A percentile compares a stretch with the other conserved stretches of the same genome.
These are phyloP conservation scores for Neofusicoccum sp. DNA, from an alignment of 2,329 filamentous ascomycete genomes.

Conservation along the genomic window DNA sequence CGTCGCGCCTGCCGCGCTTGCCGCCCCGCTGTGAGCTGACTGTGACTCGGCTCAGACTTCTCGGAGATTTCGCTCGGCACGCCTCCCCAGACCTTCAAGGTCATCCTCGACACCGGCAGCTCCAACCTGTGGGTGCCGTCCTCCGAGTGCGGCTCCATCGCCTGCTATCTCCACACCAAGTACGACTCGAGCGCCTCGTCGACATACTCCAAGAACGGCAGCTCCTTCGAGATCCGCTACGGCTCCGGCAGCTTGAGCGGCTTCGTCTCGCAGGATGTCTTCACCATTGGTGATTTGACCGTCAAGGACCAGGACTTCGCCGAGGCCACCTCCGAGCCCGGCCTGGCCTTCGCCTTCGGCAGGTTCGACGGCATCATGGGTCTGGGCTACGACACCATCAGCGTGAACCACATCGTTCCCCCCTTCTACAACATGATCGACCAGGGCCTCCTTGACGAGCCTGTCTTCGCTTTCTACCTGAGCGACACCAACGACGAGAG, in stretches of 20 bases:
- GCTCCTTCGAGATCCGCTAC: conserved; percentile 89
- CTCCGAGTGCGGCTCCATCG: conserved; percentile 86
- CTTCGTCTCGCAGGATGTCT: conserved; percentile 85
- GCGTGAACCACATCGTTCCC: conserved; percentile 92
- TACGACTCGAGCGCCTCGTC: conserved; percentile 91
- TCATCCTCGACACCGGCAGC: conserved; percentile 96
- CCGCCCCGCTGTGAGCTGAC: conserved; percentile 12
- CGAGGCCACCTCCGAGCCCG: conserved; percentile 93
- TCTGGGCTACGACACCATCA: conserved; percentile 91
- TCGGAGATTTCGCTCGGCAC: conserved; percentile 92
- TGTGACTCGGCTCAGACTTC: conserved; percentile 68
- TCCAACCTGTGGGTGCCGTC: conserved; percentile 99
- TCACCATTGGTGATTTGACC: conserved; percentile 85
- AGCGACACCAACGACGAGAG: conserved; percentile 71
- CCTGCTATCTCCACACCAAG: conserved; percentile 95
- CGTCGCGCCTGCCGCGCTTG: not conserved
- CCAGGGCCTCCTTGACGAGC: conserved; percentile 85
- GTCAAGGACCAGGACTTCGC: conserved; percentile 93
- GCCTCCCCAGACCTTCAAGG: conserved; percentile 95
- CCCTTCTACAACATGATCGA: conserved; percentile 97
- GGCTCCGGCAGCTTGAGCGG: conserved; percentile 93
- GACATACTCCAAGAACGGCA: conserved; percentile 92
- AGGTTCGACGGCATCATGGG: conserved; percentile 96
- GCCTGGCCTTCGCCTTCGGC: conserved; percentile 95
- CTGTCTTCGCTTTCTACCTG: conserved; percentile 96